Conservation (phyloP, 2,329 filamentous ascomycete species). For the Apiospora phragmitis region DNA sequence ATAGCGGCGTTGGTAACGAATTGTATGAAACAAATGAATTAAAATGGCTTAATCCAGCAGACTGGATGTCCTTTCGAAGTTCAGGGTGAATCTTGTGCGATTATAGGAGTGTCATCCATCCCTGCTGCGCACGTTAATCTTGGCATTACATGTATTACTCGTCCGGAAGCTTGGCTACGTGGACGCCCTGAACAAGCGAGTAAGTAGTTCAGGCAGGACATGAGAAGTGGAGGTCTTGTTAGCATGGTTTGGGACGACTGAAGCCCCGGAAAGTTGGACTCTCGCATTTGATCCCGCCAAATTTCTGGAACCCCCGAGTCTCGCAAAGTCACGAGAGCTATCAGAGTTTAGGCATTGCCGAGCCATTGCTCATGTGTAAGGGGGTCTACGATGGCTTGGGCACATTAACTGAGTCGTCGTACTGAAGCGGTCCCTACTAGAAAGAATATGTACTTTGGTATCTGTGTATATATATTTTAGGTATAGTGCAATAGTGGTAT, state of each 20-base stretch:
- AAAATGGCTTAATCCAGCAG: background rate
- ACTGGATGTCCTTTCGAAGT: background rate
- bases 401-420: background rate
- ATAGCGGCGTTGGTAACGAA: conserved; percentile 9
- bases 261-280: background rate
- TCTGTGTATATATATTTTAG: background rate
- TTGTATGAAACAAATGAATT: conserved; percentile 2
- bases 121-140: background rate
- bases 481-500: background rate
- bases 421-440: background rate
- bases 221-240: background rate
- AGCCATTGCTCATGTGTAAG: background rate
- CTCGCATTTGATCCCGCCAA: background rate
- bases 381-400: background rate
- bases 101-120: background rate
- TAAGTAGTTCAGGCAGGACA: background rate
- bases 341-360: background rate
- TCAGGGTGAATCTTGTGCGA: background rate
- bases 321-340: background rate
- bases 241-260: background rate
- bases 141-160: background rate
- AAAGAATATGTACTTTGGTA: background rate
- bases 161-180: background rate
- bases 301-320: background rate
- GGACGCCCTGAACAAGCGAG: background rate